Evolutionary conservation across 345 rosid genomes (phyloP).

Genomic region (Erucastrum elatum): DNA sequence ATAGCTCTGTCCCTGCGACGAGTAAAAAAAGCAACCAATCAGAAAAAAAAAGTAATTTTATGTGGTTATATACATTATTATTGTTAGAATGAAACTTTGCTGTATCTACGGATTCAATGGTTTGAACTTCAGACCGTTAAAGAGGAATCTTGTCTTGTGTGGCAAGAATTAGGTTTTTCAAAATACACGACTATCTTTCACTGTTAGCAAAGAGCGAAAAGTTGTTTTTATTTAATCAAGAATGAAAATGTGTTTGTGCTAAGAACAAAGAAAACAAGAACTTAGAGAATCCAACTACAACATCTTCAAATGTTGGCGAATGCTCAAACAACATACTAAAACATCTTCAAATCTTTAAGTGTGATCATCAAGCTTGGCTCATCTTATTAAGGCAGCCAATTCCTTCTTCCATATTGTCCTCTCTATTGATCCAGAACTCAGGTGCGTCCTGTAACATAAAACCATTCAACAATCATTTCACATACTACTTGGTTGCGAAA

Average conservation of each 20-base stretch:
- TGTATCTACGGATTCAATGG: conserved; percentile 80
- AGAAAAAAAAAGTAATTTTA: too few relatives aligned
- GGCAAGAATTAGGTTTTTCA: conserved; percentile 36
- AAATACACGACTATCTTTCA: too few relatives aligned
- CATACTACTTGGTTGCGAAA: background rate
- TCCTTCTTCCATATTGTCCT: conserved; percentile 91
- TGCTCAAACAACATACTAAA: background rate
- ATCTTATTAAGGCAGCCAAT: conserved; percentile 71
- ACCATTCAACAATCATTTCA: conserved; percentile 1
- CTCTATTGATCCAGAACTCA: conserved; percentile 94
- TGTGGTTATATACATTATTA: too few relatives aligned
- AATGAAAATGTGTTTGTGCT: conserved; percentile 4
- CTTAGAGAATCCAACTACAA: background rate
- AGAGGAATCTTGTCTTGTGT: conserved; percentile 58
- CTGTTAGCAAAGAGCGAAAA: background rate
- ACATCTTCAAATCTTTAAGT: too few relatives aligned
- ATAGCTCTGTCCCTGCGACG: too few relatives aligned
- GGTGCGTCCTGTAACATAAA: conserved; percentile 76
- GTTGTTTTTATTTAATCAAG: background rate
- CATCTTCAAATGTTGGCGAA: background rate
- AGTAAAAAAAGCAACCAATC: too few relatives aligned
- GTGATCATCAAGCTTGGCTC: conserved; percentile 51
- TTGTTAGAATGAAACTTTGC: too few relatives aligned
- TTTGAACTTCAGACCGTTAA: conserved; percentile 75
- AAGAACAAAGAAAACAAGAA: background rate